Evolutionary conservation across 148 eudicot species (phyloP), one percentile per base, ranked within the genome.

Genomic region (Fagopyrum homotropicum): DNA sequence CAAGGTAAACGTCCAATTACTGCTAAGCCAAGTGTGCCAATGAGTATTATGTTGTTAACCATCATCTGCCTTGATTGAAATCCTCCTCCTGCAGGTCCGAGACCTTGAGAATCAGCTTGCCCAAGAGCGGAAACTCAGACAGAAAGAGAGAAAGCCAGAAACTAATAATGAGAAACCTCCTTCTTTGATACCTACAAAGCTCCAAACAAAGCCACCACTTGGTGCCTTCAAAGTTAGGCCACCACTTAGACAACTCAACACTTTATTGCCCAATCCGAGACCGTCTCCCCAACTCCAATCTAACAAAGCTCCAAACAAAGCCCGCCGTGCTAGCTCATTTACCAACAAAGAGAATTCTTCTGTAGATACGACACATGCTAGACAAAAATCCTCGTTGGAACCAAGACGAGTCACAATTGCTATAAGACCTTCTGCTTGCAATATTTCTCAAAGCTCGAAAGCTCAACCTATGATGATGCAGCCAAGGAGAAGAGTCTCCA

Each of bases 91-190:
- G 75, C 88, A 91, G 96, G 93, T 89, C 47, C 80, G 90, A 19
- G 91, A 92, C 72, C 97, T 94, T 52, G 98, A 94, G 83, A 89
- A 82, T 80, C 93, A 90, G 78, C 79, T 94, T 57, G 90, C 83
- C 15, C 92, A 90, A 76, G 96, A 90, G 79, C 85, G 97, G 76
- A 92, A 86, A 83, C 84, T 82, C 56, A 82, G 98, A 77, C 74
- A 85, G 69, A 94, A 88, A 69, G 97, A 88, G 79, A 96, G 89
- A 82, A 87, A 44, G 57, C 55, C 88, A 35, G 19, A 9, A 40
- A n/a, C 72, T 69, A n/a, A 40, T 14, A 69, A n/a, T 10, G 30
- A 8, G 9, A 69, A 45, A 69, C 7, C 72, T 40, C 7, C 2
- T 46, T 4, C 12, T 10, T 60, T 57, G 26, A 22, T 22, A 22